Evolutionary conservation across 768 basidiomycete genomes (phyloP), one percentile per base, ranked within the genome.

Genomic region (Trametes cingulata): DNA sequence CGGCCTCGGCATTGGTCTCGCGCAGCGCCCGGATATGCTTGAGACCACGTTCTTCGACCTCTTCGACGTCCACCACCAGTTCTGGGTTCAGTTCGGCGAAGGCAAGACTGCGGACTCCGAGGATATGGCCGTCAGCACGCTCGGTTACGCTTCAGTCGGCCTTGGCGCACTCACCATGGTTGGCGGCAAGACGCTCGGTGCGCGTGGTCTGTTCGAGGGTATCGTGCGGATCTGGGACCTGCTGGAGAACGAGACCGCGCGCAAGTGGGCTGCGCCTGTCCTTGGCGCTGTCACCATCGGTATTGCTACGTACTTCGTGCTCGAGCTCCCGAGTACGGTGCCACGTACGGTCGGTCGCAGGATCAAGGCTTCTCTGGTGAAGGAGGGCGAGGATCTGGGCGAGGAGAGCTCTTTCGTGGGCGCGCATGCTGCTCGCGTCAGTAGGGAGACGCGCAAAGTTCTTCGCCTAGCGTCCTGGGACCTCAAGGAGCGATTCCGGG

Each of bases 391-490:
- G 19, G 81, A 81, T 22, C 74, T 77, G 35, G 82, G 84, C 47
- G 79, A 85, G 52, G 69, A 71, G n/a, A 62, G 61, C 3, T 72
- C 78, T 29, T 94, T 87, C 68, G 81, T 88, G 29, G 83, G 86
- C 56, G 78, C 75, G 2, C 88, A 98, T 69, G 81, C 84, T 2
- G 80, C 77, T 42, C 80, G 96, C 20, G 81, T 98, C 40, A 77
- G 85, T 52, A 79, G 85, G 37, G 96, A 98, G 81, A 91, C 93
- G 22, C 83, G 96, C 67, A 98, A 98, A 77, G 96, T 99, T 46
- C 76, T 99, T 60, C 80, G 95, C 48, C 73, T 94, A 29, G 95
- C 91, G 19, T 86, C 90, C 20, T 98, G 93, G 93, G 95, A 98
- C 72, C 70, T 95, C 61, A 82, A 82, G 66, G 90, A 92, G 74